Conservation (phyloP, 768 basidiomycete genomes). For the Pleurotus cornucopiae region DNA sequence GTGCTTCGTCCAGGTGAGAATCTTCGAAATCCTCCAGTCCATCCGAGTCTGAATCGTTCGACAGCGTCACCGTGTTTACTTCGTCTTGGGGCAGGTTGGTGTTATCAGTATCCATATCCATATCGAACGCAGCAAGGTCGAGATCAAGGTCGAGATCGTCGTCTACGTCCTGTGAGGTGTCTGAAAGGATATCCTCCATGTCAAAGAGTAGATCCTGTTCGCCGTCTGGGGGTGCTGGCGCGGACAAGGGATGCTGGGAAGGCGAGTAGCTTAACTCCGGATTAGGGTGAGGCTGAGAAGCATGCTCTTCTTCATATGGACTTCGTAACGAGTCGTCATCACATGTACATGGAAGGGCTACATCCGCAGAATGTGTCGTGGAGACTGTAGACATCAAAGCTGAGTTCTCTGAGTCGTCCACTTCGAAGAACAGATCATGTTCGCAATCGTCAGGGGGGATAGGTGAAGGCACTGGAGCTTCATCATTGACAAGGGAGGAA, state of each 20-base stretch:
- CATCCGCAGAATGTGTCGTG: no score
- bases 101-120: constrained; percentile 2
- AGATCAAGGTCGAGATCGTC: neutral
- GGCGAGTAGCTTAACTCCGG: neutral
- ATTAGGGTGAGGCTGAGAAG: neutral
- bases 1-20: constrained; percentile 2
- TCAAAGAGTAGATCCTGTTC: neutral
- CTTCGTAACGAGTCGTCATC: neutral
- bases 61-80: constrained; percentile 12
- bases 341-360: no score
- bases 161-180: neutral
- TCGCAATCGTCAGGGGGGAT: neutral
- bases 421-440: neutral
- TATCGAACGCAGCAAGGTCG: constrained; percentile 1
- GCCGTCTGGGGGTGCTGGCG: neutral
- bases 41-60: constrained; percentile 11
- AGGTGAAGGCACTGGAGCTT: no score
- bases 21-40: constrained; percentile 11
- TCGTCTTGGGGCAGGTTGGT: constrained; percentile 4
- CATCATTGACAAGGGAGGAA: no score
- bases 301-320: neutral
- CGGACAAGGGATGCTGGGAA: neutral
- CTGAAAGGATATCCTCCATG: neutral
- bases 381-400: no score
- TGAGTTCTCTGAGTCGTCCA: neutral